Evolutionary conservation across 1,139 yeast genomes (phyloP).

Genomic region (Pichia sp.): DNA sequence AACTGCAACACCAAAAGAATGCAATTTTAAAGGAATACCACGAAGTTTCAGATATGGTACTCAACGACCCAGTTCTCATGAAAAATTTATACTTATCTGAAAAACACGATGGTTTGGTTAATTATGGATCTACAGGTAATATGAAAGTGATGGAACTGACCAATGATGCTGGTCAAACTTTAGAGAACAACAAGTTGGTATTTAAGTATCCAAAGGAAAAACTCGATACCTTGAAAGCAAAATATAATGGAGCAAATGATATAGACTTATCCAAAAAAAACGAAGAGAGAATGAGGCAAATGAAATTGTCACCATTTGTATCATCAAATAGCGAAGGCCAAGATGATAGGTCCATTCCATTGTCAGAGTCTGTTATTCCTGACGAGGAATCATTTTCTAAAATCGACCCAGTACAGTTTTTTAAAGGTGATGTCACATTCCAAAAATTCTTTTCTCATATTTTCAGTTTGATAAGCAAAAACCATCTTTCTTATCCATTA

Average conservation of each 20-base stretch:
- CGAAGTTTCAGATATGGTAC: background rate
- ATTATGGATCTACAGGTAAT: conserved; percentile 23
- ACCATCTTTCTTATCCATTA: conserved; percentile 19
- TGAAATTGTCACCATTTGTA: background rate
- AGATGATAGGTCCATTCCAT: conserved; percentile 21
- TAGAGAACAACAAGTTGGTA: background rate
- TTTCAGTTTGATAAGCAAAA: conserved; percentile 15
- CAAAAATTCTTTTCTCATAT: conserved; percentile 18
- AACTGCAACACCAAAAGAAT: background rate
- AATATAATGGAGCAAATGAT: background rate
- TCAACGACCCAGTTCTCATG: conserved; percentile 13
- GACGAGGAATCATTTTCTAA: conserved; percentile 17
- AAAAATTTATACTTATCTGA: conserved; percentile 17
- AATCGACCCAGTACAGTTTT: conserved; percentile 12
- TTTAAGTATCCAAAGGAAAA: background rate
- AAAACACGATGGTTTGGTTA: conserved; percentile 14
- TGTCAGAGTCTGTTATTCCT: conserved; percentile 19
- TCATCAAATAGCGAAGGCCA: background rate
- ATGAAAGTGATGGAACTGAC: conserved; percentile 2
- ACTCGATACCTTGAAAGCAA: background rate
- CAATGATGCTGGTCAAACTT: too few species aligned
- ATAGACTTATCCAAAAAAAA: background rate
- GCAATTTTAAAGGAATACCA: background rate
- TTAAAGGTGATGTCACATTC: conserved; percentile 16
- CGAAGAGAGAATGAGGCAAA: background rate